Conservation (phyloP, 2,329 filamentous ascomycete genomes). For the Sclerotinia trifoliorum region DNA sequence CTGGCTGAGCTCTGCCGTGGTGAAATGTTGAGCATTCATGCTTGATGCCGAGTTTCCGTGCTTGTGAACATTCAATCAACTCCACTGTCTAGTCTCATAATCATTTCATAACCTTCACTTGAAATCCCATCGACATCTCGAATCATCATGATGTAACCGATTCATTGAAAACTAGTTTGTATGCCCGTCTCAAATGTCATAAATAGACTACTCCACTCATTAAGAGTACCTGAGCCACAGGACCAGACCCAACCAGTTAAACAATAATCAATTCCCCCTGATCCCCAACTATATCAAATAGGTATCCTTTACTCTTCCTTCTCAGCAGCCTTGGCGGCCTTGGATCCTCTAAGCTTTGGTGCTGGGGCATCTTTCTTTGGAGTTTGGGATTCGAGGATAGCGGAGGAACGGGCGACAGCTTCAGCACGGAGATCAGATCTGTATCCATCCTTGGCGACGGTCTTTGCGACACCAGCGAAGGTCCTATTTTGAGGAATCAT, state of each 20-base stretch:
- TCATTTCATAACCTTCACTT: slow-evolving; percentile 10
- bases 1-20: background rate
- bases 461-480: slow-evolving; percentile 84
- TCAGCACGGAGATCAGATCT: slow-evolving; percentile 72
- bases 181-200: slow-evolving; percentile 12
- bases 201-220: slow-evolving; percentile 18
- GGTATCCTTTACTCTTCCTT: slow-evolving; percentile 43
- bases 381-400: slow-evolving; percentile 76
- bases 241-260: slow-evolving; percentile 28
- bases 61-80: background rate
- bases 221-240: slow-evolving; percentile 13
- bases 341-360: slow-evolving; percentile 74
- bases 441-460: slow-evolving; percentile 82
- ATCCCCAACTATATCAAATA: slow-evolving; percentile 30
- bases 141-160: slow-evolving; percentile 10
- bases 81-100: slow-evolving; percentile 7
- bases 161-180: slow-evolving; percentile 16
- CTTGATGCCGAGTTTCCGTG: slow-evolving; percentile 6
- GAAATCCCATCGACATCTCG: background rate
- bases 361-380: slow-evolving; percentile 72
- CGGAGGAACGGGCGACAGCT: slow-evolving; percentile 83
- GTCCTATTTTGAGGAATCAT: slow-evolving; percentile 53
- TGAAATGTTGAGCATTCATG: background rate
- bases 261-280: slow-evolving; percentile 21
- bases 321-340: slow-evolving; percentile 70